Evolutionary conservation across 352 stramenopile genomes (phyloP), one percentile per base, ranked within the genome.

Genomic region (Pythium oligandrum): DNA sequence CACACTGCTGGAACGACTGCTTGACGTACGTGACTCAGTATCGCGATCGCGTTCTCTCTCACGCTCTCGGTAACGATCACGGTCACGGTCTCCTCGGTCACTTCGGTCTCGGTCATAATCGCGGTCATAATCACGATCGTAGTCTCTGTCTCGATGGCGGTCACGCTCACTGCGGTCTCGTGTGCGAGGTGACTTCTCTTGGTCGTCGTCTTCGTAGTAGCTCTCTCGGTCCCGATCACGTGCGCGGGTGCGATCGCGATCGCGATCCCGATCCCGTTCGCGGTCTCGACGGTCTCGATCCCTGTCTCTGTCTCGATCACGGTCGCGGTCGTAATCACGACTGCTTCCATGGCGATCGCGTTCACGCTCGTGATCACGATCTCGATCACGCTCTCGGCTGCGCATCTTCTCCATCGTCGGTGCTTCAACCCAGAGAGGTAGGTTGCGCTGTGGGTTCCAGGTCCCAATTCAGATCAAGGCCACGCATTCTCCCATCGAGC

Each of bases 81-180:
- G 66, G 33, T 67, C 63, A 1, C 54, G 58, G 5, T 66, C 17
- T 50, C 56, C 47, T 8, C 62, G 61, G 6, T 51, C 37, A 44
- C 45, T 56, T 40, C 59, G 61, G 6, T 57, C 35, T 45, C 63
- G 59, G 44, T 71, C 51, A 11, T 63, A 63, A 2, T 64, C 52
- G 9, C 45, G 39, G 35, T 39, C 33, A n/a, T 40, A 10, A 37
- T 76, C 61, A n/a, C 60, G 60, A 9, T 77, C 58, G 2, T 50
- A 48, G 1, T 70, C 59, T 1, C 63, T 51, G 4, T 85, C 73
- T n/a, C 62, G 55, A 4, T 79, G 57, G 2, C 67, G 65, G 34
- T 81, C 65, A 7, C 71, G 59, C 7, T 68, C 71, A 2, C 59
- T 48, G 38, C 17, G 17, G 17, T 26, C 17, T 26, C 17, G 17